These are phyloP conservation scores for Xerocomellus intermedius DNA, from an alignment of 768 basidiomycete genomes.

Conservation along the genomic window DNA sequence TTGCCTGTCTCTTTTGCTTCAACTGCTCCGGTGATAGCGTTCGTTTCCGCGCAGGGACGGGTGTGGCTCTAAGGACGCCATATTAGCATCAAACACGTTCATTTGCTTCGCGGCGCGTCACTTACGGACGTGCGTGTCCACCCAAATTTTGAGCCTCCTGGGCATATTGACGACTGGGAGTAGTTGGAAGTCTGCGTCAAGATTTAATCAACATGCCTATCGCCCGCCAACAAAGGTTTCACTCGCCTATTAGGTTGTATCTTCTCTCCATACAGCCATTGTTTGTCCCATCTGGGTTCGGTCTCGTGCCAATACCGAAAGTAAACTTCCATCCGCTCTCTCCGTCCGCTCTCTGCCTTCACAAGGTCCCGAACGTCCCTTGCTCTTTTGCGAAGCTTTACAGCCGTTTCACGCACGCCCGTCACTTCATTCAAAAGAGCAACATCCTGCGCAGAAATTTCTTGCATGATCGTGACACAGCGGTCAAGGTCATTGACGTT, in stretches of 20 bases:
- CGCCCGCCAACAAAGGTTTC: no score
- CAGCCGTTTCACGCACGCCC: conserved; percentile 16
- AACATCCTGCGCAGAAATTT: conserved; percentile 20
- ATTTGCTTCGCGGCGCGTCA: not conserved
- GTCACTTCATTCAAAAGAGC: conserved; percentile 9
- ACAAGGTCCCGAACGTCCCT: conserved; percentile 23
- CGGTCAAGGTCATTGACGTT: conserved; percentile 19
- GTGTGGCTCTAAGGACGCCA: not conserved
- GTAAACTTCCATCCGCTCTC: conserved; percentile 28
- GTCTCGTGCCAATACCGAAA: conserved; percentile 30
- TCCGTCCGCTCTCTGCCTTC: conserved; percentile 22
- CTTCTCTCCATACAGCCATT: conserved; percentile 26
- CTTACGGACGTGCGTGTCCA: conserved; percentile 4
- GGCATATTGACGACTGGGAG: not conserved
- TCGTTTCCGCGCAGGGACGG: not conserved
- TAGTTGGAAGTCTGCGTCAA: conserved; percentile 8
- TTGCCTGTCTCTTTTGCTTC: conserved; percentile 8
- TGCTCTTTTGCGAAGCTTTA: conserved; percentile 18
- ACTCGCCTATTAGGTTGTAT: not conserved
- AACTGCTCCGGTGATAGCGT: not conserved
- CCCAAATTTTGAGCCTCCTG: not conserved
- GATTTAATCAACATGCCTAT: no score
- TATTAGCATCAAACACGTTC: not conserved
- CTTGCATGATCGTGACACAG: conserved; percentile 27
- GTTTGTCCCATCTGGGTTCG: conserved; percentile 20